Percentiles rank a stretch among this genome's conserved stretches.
phyloP scores from a whole-genome alignment of 306 rosid species.

The Glycyrrhiza uralensis region DNA sequence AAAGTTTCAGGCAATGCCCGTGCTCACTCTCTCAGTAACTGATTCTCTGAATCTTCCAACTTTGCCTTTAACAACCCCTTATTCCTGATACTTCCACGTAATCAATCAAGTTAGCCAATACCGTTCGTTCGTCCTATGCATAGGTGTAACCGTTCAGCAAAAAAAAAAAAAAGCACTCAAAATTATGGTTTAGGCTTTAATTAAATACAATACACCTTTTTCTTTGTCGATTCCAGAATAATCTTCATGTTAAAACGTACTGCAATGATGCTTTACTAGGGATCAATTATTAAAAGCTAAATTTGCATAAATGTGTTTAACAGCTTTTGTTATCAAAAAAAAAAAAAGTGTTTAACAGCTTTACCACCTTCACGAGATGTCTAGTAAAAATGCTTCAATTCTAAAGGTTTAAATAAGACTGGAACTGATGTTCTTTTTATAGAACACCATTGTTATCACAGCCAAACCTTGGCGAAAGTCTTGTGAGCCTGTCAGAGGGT shows the following conservation, averaged over 20 bases:
- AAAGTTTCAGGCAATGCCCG: conserved; percentile 28
- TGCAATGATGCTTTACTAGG: not conserved
- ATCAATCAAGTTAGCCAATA: not conserved
- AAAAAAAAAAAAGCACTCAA: not conserved
- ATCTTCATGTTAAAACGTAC: not conserved
- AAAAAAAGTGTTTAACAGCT: not conserved
- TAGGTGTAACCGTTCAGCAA: not conserved
- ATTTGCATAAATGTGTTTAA: not conserved
- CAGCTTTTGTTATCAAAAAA: too few species aligned
- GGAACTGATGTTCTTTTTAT: not conserved
- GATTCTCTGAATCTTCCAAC: not conserved
- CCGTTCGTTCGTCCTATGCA: not conserved
- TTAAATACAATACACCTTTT: not conserved
- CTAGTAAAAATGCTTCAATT: not conserved
- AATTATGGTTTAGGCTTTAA: too few species aligned
- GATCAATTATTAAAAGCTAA: not conserved
- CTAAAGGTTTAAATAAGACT: not conserved
- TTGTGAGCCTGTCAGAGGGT: not conserved
- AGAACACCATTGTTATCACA: not conserved
- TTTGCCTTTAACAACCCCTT: not conserved
- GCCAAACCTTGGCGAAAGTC: not conserved
- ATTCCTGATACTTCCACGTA: conserved; percentile 20
- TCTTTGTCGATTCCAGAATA: not conserved
- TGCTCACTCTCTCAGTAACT: not conserved
- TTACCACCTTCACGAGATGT: not conserved